These are phyloP conservation scores for Aquilaria malaccensis DNA, from an alignment of 345 rosid species.

Conservation along the genomic window DNA sequence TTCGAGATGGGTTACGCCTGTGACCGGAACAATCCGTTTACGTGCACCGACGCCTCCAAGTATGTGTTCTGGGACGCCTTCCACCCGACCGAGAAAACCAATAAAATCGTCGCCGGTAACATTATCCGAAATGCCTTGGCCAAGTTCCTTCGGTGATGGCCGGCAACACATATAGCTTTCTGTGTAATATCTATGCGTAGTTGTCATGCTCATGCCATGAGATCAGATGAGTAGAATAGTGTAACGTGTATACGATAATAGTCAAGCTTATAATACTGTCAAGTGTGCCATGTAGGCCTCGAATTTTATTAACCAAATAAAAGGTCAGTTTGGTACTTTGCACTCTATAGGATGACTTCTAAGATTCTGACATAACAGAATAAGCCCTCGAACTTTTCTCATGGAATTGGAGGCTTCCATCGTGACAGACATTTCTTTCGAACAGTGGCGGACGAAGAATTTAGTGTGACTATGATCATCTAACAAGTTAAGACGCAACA, in stretches of 20 bases:
- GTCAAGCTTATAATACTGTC: background rate
- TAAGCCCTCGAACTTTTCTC: too few species aligned
- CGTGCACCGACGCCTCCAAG: conserved; percentile 50
- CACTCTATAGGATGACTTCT: too few species aligned
- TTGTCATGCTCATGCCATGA: background rate
- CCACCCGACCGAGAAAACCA: conserved; percentile 66
- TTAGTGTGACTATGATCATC: too few species aligned
- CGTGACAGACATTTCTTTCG: too few species aligned
- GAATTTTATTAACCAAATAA: background rate
- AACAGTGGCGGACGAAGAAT: too few species aligned
- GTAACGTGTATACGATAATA: background rate
- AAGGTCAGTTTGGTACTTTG: background rate
- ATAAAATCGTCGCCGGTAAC: conserved; percentile 38
- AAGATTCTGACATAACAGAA: background rate
- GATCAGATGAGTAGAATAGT: background rate
- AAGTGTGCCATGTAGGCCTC: too few species aligned
- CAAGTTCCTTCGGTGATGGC: conserved; percentile 17
- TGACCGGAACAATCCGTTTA: conserved; percentile 24
- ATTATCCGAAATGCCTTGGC: conserved; percentile 29
- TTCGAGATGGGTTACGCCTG: conserved; percentile 80
- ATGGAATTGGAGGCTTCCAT: too few species aligned
- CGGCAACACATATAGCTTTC: background rate
- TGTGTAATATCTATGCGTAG: background rate
- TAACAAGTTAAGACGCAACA: too few species aligned
- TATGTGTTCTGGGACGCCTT: conserved; percentile 79